A percentile compares a stretch with the other conserved stretches of the same genome.
Conservation (phyloP, 1,284 basidiomycete genomes). For the Trichosporon coremiiforme region DNA sequence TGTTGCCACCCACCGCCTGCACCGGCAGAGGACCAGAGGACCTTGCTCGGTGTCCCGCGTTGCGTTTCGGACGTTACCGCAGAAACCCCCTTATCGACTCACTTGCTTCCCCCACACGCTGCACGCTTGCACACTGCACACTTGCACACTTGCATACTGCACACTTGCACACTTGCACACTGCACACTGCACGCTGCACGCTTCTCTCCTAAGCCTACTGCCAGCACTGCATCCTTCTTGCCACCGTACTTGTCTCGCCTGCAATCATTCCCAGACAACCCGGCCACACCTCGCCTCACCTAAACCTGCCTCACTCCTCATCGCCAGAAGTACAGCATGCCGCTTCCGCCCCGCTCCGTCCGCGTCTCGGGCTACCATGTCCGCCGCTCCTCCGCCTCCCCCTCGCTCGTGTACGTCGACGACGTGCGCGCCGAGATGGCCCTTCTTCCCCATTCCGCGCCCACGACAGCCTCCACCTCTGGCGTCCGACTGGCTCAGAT, state of each 20-base stretch:
- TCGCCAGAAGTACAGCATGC: slow-evolving; percentile 31
- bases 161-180: too few relatives aligned
- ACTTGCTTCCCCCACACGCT: too few relatives aligned
- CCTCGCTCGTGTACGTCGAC: slow-evolving; percentile 35
- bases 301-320: background rate
- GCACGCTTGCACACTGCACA: too few relatives aligned
- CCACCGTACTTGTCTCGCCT: background rate
- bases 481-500: background rate
- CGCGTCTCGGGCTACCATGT: slow-evolving; percentile 29
- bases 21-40: background rate
- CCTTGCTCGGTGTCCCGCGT: background rate
- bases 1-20: slow-evolving; percentile 5
- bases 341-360: slow-evolving; percentile 47
- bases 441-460: slow-evolving; percentile 28
- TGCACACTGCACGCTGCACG: too few relatives aligned
- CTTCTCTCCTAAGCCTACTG: too few relatives aligned
- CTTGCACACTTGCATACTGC: too few relatives aligned
- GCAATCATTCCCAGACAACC: background rate
- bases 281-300: too few relatives aligned
- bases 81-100: too few relatives aligned
- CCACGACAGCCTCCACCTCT: background rate
- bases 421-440: slow-evolving; percentile 47
- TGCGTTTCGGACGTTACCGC: background rate
- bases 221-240: background rate
- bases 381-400: slow-evolving; percentile 27